Evolutionary conservation across 2,329 filamentous ascomycete genomes (phyloP), one percentile per base, ranked within the genome.

Genomic region (Dothideomycetes sp.): DNA sequence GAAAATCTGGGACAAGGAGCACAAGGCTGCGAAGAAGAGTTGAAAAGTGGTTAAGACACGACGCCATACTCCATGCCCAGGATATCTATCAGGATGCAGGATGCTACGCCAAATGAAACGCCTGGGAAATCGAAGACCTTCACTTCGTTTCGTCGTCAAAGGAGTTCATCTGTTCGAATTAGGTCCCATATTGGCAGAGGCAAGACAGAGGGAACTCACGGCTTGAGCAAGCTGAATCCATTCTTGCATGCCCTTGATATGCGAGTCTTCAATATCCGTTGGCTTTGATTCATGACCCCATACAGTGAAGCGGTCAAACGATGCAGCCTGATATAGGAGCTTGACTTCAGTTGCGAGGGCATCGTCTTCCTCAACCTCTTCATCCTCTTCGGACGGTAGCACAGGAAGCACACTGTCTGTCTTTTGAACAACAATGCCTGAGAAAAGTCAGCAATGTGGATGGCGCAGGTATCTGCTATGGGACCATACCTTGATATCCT

Each of bases 221-320:
- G 73, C 70, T 47, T 80, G 75, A 9, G 86, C 75, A 56, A 88
- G 75, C 9, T 68, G 66, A 42, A 93, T 67, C 86, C 87, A 94
- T 59, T 94, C 87, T 48, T 80, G 73, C 32, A 94, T 64, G 0
- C 81, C 77, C 55, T 81, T 80, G 4, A 84, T 66, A 56, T 86
- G 91, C 1, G 73, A 66, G 60, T 94, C 85, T 4, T 63, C 63
- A 19, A 68, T 67, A 1, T 69, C 68, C 44, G 81, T 77, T 4
- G 77, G 77, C 36, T 75, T 51, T 1, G 64, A 60, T 49, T 91
- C 87, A 57, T 94, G 87, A 0, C 75, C 79, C 88, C 88, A 96
- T n/a, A 94, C 70, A 3, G 85, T 63, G 37, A 94, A 58, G 40
- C 82, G 69, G 5, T 86, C 76, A 54, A 95, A 95, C 12, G 69